Percentiles rank a stretch among this genome's conserved stretches.
Evolutionary conservation across 2,329 filamentous ascomycete species (phyloP).

Genomic region (Zelopaecilomyces penicillatus): DNA sequence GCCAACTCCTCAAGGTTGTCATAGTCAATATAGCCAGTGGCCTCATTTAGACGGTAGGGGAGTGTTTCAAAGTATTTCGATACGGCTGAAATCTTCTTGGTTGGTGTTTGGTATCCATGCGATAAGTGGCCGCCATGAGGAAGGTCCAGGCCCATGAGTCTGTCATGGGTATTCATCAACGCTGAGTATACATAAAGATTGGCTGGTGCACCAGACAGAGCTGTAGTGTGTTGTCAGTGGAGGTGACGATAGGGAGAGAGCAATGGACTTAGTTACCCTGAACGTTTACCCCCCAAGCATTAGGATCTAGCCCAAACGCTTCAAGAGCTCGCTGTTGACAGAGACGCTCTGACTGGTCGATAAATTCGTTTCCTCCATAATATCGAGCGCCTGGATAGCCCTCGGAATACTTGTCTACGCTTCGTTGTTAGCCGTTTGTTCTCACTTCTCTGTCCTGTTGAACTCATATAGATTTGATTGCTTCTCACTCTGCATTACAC

Average conservation of each 20-base stretch:
- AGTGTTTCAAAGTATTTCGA: slow-evolving; percentile 99
- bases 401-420: slow-evolving; percentile 89
- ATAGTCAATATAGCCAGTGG: slow-evolving; percentile 93
- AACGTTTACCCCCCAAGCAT: slow-evolving; percentile 95
- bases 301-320: slow-evolving; percentile 72
- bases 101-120: slow-evolving; percentile 93
- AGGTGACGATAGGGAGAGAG: no score
- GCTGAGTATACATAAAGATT: slow-evolving; percentile 95
- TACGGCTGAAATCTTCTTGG: slow-evolving; percentile 92
- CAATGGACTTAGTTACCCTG: slow-evolving; percentile 52
- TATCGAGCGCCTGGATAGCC: slow-evolving; percentile 94
- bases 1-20: slow-evolving; percentile 82
- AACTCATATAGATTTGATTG: no score
- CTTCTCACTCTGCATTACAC: slow-evolving; percentile 80
- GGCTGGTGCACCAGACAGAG: slow-evolving; percentile 64
- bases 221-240: slow-evolving; percentile 31
- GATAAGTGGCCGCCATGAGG: slow-evolving; percentile 94
- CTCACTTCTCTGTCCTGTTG: background rate
- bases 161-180: slow-evolving; percentile 83
- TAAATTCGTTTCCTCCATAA: slow-evolving; percentile 95
- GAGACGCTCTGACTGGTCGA: slow-evolving; percentile 79
- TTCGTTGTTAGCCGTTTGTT: slow-evolving; percentile 21
- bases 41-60: slow-evolving; percentile 84
- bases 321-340: slow-evolving; percentile 87
- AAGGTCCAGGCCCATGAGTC: slow-evolving; percentile 93